These are phyloP conservation scores for Fusarium papillatum DNA, from an alignment of 2,329 filamentous ascomycete species.

Conservation along the genomic window DNA sequence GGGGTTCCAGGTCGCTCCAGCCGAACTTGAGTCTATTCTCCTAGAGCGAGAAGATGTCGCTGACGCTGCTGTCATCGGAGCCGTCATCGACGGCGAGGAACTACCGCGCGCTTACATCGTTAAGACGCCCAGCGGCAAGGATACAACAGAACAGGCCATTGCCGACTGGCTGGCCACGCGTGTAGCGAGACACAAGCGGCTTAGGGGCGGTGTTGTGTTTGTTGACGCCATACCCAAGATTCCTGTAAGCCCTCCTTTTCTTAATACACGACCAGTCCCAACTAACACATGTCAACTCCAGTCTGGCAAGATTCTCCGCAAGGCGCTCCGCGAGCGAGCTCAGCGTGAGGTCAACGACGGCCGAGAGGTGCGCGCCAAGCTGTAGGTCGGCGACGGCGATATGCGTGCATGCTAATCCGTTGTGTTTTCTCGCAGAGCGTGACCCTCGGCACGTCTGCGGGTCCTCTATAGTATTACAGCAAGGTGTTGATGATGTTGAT, in stretches of 20 bases:
- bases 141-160: conserved; percentile 60
- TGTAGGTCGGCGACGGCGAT: conserved; percentile 43
- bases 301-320: conserved; percentile 78
- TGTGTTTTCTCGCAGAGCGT: conserved; percentile 31
- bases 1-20: conserved; percentile 71
- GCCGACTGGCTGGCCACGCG: conserved; percentile 73
- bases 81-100: conserved; percentile 68
- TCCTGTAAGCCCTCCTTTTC: conserved; percentile 58
- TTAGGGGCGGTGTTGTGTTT: conserved; percentile 79
- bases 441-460: conserved; percentile 18
- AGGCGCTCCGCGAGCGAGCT: conserved; percentile 69
- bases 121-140: conserved; percentile 31
- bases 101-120: conserved; percentile 75
- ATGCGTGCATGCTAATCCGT: conserved; percentile 40
- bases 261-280: background rate
- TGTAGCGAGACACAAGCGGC: conserved; percentile 75
- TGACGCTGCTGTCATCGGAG: conserved; percentile 76
- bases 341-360: conserved; percentile 62
- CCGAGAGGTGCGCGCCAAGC: conserved; percentile 47
- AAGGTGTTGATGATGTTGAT: background rate
- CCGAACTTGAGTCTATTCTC: conserved; percentile 58
- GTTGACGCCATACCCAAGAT: conserved; percentile 72
- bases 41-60: conserved; percentile 60
- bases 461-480: conserved; percentile 4
- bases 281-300: conserved; percentile 42